Evolutionary conservation across 2,329 filamentous ascomycete genomes (phyloP).

Genomic region (Periglandula ipomoeae): DNA sequence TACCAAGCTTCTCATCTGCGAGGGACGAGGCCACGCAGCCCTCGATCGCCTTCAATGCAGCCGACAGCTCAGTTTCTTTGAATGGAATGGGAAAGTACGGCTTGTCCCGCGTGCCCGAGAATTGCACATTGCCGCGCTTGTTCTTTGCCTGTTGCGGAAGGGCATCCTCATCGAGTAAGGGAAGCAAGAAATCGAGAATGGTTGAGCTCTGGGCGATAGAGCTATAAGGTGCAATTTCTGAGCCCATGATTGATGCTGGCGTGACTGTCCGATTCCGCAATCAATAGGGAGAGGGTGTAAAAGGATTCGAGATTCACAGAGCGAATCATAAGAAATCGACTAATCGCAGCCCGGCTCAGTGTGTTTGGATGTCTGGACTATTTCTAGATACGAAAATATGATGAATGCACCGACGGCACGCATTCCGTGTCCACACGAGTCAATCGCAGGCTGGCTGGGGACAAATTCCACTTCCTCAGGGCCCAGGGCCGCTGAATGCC

Average conservation of each 20-base stretch:
- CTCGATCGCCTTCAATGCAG: conserved; percentile 36
- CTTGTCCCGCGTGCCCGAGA: conserved; percentile 24
- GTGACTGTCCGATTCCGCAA: no score
- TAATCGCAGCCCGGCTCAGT: no score
- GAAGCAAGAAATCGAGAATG: conserved; percentile 16
- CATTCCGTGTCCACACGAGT: no score
- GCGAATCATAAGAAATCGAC: no score
- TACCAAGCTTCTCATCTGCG: conserved; percentile 17
- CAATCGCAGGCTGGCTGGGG: no score
- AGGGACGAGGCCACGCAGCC: conserved; percentile 23
- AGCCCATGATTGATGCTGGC: neutral
- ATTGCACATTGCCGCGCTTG: conserved; percentile 18
- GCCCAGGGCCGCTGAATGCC: no score
- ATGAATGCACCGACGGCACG: no score
- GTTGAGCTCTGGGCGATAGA: conserved; percentile 16
- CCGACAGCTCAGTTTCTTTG: conserved; percentile 35
- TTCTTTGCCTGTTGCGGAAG: conserved; percentile 20
- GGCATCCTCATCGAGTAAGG: conserved; percentile 18
- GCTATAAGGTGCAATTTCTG: conserved; percentile 11
- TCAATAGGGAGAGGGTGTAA: no score
- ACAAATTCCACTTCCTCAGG: no score
- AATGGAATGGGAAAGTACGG: conserved; percentile 38
- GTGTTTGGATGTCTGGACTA: no score
- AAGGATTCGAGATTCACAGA: no score
- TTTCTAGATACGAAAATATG: no score